These are phyloP conservation scores for Phytopythium ostracodes DNA, from an alignment of 352 stramenopile species.

Conservation along the genomic window DNA sequence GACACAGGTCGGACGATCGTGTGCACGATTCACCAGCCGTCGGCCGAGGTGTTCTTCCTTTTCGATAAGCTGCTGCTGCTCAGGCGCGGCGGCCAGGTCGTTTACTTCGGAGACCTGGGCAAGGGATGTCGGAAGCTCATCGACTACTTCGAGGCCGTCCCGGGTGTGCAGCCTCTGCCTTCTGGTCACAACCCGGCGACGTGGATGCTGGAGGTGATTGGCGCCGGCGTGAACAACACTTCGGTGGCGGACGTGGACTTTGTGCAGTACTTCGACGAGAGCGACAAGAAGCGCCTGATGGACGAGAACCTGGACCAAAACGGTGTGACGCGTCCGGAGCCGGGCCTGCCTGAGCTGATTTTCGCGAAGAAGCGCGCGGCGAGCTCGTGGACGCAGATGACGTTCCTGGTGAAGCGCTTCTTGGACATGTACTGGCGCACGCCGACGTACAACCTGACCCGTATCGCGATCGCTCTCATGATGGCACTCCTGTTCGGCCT, in stretches of 20 bases:
- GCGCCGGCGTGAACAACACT: slow-evolving; percentile 47
- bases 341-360: slow-evolving; percentile 13
- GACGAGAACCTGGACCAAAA: slow-evolving; percentile 17
- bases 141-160: neutral
- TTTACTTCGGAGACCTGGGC: slow-evolving; percentile 75
- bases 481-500: slow-evolving; percentile 73
- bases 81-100: slow-evolving; percentile 62
- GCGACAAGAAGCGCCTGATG: slow-evolving; percentile 18
- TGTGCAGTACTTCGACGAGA: slow-evolving; percentile 22
- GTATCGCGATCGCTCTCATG: slow-evolving; percentile 45
- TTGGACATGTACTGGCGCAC: slow-evolving; percentile 38
- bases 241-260: slow-evolving; percentile 17
- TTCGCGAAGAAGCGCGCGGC: slow-evolving; percentile 26
- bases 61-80: slow-evolving; percentile 77
- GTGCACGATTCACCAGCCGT: no score
- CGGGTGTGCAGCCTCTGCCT: neutral
- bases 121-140: slow-evolving; percentile 71
- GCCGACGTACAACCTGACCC: slow-evolving; percentile 70
- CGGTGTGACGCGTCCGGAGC: slow-evolving; percentile 19
- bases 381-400: slow-evolving; percentile 18
- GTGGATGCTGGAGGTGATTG: slow-evolving; percentile 79
- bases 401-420: slow-evolving; percentile 19
- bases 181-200: slow-evolving; percentile 81
- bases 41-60: slow-evolving; percentile 47
- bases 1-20: no score